These are phyloP conservation scores for Stagonosporopsis tanaceti DNA, from an alignment of 2,329 filamentous ascomycete genomes.

Conservation along the genomic window DNA sequence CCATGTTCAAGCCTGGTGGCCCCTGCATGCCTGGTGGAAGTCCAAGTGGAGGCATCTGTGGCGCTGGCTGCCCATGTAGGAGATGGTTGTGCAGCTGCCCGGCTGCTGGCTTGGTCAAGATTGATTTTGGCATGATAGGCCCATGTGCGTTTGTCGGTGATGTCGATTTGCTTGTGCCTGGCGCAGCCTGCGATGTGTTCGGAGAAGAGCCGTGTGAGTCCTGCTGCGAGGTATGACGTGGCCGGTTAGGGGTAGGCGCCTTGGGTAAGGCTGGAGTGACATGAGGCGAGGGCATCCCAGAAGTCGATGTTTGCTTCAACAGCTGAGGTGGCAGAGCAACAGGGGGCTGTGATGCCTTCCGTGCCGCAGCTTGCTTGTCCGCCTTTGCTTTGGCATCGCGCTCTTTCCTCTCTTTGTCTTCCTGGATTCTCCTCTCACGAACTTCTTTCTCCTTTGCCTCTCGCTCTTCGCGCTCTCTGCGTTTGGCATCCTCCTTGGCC, in stretches of 20 bases:
- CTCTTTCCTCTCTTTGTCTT: slow-evolving; percentile 66
- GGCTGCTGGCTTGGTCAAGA: slow-evolving; percentile 64
- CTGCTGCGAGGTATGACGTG: slow-evolving; percentile 81
- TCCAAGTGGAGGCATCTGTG: slow-evolving; percentile 70
- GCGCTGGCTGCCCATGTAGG: slow-evolving; percentile 66
- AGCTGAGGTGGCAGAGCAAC: slow-evolving; percentile 63
- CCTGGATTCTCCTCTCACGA: slow-evolving; percentile 70
- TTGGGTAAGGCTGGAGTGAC: slow-evolving; percentile 85
- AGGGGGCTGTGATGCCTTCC: slow-evolving; percentile 50
- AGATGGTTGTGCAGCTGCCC: slow-evolving; percentile 56
- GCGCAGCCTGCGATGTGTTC: slow-evolving; percentile 67
- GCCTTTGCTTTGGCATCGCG: slow-evolving; percentile 63
- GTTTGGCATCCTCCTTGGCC: slow-evolving; percentile 73
- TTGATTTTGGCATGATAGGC: slow-evolving; percentile 70
- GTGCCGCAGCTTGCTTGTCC: slow-evolving; percentile 47
- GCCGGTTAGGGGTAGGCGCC: slow-evolving; percentile 78
- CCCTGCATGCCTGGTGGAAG: slow-evolving; percentile 65
- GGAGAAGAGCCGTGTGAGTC: slow-evolving; percentile 74
- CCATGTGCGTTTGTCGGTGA: slow-evolving; percentile 70
- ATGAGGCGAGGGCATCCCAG: slow-evolving; percentile 76
- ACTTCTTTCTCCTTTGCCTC: slow-evolving; percentile 76
- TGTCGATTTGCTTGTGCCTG: slow-evolving; percentile 60
- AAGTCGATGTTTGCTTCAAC: slow-evolving; percentile 59
- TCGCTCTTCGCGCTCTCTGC: slow-evolving; percentile 74
- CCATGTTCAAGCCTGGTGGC: slow-evolving; percentile 59